A percentile compares a stretch with the other conserved stretches of the same genome.
Evolutionary conservation across 352 stramenopile species (phyloP).

Genomic region (Phytophthora agathidicida): DNA sequence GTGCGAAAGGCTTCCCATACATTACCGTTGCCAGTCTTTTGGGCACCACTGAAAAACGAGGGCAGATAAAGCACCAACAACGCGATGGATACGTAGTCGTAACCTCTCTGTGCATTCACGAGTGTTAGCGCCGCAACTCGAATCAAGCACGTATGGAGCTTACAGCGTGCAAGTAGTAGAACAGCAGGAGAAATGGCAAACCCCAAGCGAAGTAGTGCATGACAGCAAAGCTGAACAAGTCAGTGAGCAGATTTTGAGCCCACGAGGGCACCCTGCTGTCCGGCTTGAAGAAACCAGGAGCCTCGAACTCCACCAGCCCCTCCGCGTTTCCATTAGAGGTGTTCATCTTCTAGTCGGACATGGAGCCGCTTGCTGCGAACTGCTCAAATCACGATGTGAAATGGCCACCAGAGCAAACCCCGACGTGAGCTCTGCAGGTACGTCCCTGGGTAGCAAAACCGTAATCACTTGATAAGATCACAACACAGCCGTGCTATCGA

Average conservation of each 20-base stretch:
- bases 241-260: conserved; percentile 20
- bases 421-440: too few relatives aligned
- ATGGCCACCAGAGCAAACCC: too few relatives aligned
- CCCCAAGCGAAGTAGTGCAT: conserved; percentile 52
- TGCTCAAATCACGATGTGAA: too few relatives aligned
- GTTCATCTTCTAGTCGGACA: too few relatives aligned
- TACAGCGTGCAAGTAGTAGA: conserved; percentile 41
- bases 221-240: conserved; percentile 35
- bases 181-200: conserved; percentile 22
- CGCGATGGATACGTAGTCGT: conserved; percentile 36
- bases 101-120: conserved; percentile 17
- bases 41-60: conserved; percentile 40
- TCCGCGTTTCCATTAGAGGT: too few relatives aligned
- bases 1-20: conserved; percentile 39
- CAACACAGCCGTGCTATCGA: too few relatives aligned
- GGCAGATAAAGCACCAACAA: conserved; percentile 42
- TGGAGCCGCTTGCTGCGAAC: too few relatives aligned
- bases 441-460: background rate
- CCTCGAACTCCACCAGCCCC: too few relatives aligned
- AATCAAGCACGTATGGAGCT: background rate
- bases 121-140: too few relatives aligned
- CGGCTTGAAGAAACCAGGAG: background rate
- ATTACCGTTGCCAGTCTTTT: conserved; percentile 34
- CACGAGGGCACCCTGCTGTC: conserved; percentile 29
- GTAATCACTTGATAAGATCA: too few relatives aligned